Conservation (phyloP, 176 grass and related monocot genomes). For the Avena insularis region DNA sequence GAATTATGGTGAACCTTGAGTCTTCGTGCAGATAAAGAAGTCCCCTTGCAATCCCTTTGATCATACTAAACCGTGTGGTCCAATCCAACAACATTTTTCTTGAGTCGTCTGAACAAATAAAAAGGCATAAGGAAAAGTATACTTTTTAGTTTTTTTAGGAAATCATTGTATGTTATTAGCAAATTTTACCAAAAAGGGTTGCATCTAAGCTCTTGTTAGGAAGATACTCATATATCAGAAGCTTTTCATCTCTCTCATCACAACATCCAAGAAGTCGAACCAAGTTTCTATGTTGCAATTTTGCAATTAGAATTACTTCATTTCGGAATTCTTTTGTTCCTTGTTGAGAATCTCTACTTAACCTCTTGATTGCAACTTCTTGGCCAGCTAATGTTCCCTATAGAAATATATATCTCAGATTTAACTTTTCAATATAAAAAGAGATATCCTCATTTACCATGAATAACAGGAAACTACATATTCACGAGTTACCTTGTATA, state of each 20-base stretch:
- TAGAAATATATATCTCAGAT: not conserved
- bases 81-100: not conserved
- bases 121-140: not conserved
- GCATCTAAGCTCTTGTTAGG: slow-evolving; percentile 27
- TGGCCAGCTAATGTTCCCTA: not conserved
- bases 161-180: not conserved
- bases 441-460: not conserved
- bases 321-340: slow-evolving; percentile 46
- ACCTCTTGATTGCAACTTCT: slow-evolving; percentile 53
- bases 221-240: too few species aligned
- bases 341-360: slow-evolving; percentile 36
- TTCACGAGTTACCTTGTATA: slow-evolving; percentile 40
- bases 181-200: slow-evolving; percentile 33
- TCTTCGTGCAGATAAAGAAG: not conserved
- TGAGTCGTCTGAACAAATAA: not conserved
- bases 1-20: not conserved
- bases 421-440: not conserved
- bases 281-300: slow-evolving; percentile 24
- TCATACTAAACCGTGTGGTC: not conserved
- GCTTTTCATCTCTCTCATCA: too few species aligned
- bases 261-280: too few species aligned
- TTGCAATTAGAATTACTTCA: slow-evolving; percentile 41
- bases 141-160: not conserved
- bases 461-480: not conserved
- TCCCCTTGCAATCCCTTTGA: not conserved